Evolutionary conservation across 192 early-diverging fungal species (phyloP), one percentile per base, ranked within the genome.

Genomic region (Polychytrium aggregatum): DNA sequence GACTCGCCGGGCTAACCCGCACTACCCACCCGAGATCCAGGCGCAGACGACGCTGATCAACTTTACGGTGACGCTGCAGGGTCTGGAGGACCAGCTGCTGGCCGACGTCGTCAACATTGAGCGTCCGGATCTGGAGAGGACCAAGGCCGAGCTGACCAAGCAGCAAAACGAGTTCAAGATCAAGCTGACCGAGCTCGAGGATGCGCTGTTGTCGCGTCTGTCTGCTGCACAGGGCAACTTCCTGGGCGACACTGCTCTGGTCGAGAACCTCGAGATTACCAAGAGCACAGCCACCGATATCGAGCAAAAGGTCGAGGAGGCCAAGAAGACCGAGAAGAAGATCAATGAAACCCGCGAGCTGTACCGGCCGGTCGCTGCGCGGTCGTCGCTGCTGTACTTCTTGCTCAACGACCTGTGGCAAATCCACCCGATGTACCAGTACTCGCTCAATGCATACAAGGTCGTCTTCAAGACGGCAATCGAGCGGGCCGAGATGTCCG

Each of bases 81-180:
- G 78, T 68, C 54, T 81, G 11, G 78, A 81, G 39, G 78, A 81
- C 53, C 78, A 81, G 55, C 59, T 81, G 2, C 56, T 81, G 25
- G 78, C 78, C 5, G 78, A 81, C 60, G 78, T 81, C 22, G 78
- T 81, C 13, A 81, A 81, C 48, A 78, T 76, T 56, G 78, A 81
- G 50, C 59, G 78, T 33, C 68, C 78, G 2, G 78, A 81, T 66
- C 57, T 81, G 29, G 78, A 81, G 50, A 52, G 50, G 36, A 79
- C 76, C 1, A 81, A 81, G 44, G 76, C 76, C 3, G 76, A 81
- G 6, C 54, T 81, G 31, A 81, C 78, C 10, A 81, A 81, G 50
- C 76, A 81, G 45, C 78, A 81, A 47, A 81, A 81, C 41, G 78
- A 81, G 56, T 81, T 81, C 59, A 81, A 81, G 46, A 79, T 81